Conservation (phyloP, 2,329 filamentous ascomycete species). For the Venturia pyrina region DNA sequence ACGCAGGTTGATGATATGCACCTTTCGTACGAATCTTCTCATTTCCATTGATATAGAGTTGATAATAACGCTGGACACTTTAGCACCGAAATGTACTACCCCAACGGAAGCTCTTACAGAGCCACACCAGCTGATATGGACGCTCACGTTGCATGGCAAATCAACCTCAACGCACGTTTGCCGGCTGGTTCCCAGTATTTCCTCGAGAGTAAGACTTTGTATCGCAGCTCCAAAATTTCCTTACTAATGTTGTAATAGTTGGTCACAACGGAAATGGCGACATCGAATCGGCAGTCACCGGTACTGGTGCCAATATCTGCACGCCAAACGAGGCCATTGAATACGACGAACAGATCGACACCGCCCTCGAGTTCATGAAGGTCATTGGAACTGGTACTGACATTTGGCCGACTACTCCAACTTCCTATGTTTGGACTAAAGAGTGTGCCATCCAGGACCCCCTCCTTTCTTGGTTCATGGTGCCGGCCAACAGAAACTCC, state of each 20-base stretch:
- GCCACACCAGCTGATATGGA: slow-evolving; percentile 38
- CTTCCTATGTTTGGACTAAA: slow-evolving; percentile 1
- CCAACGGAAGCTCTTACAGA: slow-evolving; percentile 34
- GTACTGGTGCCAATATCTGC: slow-evolving; percentile 19
- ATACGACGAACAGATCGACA: slow-evolving; percentile 26
- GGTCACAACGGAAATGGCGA: slow-evolving; percentile 48
- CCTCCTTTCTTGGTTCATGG: slow-evolving; percentile 7
- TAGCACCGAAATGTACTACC: slow-evolving; percentile 23
- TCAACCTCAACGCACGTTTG: slow-evolving; percentile 36
- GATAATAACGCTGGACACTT: too few relatives aligned
- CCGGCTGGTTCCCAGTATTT: slow-evolving; percentile 42
- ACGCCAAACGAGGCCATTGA: slow-evolving; percentile 16
- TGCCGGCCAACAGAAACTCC: slow-evolving; percentile 4
- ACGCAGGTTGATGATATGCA: slow-evolving; percentile 50
- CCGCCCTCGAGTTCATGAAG: slow-evolving; percentile 32
- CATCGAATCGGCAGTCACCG: slow-evolving; percentile 27
- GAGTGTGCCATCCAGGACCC: slow-evolving; percentile 8
- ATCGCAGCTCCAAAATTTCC: background rate
- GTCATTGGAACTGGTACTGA: slow-evolving; percentile 41
- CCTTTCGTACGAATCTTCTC: too few relatives aligned
- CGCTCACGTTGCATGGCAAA: slow-evolving; percentile 35
- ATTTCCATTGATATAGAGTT: too few relatives aligned
- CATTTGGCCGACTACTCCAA: slow-evolving; percentile 33
- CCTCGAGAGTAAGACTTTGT: slow-evolving; percentile 29
- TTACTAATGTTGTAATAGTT: slow-evolving; percentile 17